These are phyloP conservation scores for Rosa persica DNA, from an alignment of 306 rosid genomes.

Conservation along the genomic window DNA sequence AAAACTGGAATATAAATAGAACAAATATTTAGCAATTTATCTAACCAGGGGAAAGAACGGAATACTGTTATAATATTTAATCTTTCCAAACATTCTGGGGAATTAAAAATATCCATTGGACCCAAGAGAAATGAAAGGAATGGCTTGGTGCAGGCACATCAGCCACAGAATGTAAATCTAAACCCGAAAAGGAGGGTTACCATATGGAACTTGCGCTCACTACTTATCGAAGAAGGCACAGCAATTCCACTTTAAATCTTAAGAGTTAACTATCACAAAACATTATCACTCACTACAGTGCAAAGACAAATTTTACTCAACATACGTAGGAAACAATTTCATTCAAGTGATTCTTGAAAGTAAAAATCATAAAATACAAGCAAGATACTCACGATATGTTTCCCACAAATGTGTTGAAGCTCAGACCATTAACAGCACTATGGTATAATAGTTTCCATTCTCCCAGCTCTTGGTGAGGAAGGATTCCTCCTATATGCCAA, in stretches of 20 bases:
- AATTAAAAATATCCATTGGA: background rate
- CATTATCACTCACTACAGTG: background rate
- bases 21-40: constrained; percentile 16
- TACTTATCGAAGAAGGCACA: background rate
- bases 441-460: constrained; percentile 94
- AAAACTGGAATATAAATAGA: constrained; percentile 27
- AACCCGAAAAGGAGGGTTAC: background rate
- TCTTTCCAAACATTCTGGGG: background rate
- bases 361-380: background rate
- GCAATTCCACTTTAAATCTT: background rate
- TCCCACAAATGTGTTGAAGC: constrained; percentile 93
- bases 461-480: constrained; percentile 67
- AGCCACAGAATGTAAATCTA: background rate
- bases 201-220: background rate
- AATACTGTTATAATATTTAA: background rate
- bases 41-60: background rate
- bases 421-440: constrained; percentile 77
- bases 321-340: background rate
- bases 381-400: constrained; percentile 61
- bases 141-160: background rate
- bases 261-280: background rate
- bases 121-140: background rate
- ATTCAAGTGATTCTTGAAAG: background rate
- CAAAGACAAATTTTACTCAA: background rate
- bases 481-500: constrained; percentile 96